Conservation (phyloP, 257 asterid genomes). For the Solanum pinnatisectum region DNA sequence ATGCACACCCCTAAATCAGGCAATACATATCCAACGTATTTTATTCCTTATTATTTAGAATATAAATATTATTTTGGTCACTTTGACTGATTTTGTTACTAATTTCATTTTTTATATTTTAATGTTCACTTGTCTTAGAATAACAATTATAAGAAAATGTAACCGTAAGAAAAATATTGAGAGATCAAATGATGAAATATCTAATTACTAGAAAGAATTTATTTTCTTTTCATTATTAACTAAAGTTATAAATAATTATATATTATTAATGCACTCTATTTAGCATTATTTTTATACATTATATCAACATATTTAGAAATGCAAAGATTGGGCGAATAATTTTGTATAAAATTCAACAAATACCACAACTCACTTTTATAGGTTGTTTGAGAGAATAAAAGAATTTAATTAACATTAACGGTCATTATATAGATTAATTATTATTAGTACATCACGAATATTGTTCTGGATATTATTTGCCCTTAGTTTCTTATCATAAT, state of each 20-base stretch:
- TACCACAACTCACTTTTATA: too few species aligned
- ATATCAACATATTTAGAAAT: too few species aligned
- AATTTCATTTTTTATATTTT: neutral
- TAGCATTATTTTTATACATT: too few species aligned
- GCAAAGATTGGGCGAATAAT: too few species aligned
- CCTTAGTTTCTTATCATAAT: too few species aligned
- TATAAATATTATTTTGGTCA: neutral
- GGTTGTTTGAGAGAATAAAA: too few species aligned
- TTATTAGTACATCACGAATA: too few species aligned
- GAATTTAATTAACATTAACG: too few species aligned
- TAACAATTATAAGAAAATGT: neutral
- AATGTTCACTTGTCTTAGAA: neutral
- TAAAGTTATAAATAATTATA: neutral
- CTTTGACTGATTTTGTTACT: neutral
- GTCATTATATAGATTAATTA: too few species aligned
- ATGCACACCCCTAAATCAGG: neutral
- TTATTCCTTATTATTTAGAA: neutral
- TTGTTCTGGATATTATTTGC: too few species aligned
- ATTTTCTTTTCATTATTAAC: neutral
- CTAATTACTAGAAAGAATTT: neutral
- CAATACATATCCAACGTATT: neutral
- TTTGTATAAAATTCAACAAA: too few species aligned
- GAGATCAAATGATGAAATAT: neutral
- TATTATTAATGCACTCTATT: too few species aligned
- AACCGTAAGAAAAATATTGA: neutral